Conservation (phyloP, 2,329 filamentous ascomycete species). For the Aspergillus flavus region DNA sequence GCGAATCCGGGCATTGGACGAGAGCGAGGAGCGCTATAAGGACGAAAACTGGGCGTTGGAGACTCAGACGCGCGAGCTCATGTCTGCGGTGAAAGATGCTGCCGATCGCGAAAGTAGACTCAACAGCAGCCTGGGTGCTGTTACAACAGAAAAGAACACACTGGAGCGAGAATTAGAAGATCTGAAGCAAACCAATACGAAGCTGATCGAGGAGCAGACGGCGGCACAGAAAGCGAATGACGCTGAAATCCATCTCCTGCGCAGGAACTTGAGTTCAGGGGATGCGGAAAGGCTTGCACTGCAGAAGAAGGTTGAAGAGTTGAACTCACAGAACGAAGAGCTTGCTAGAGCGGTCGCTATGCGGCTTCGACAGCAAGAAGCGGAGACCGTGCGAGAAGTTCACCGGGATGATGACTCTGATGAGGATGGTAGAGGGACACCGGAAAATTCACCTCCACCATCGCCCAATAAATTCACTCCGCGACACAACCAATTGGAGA, state of each 20-base stretch:
- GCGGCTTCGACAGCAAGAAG: slow-evolving; percentile 68
- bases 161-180: slow-evolving; percentile 90
- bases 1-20: slow-evolving; percentile 79
- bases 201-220: slow-evolving; percentile 78
- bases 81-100: slow-evolving; percentile 72
- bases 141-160: slow-evolving; percentile 73
- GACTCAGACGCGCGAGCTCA: slow-evolving; percentile 83
- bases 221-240: slow-evolving; percentile 80
- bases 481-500: slow-evolving; percentile 87
- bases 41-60: slow-evolving; percentile 99
- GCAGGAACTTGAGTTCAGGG: slow-evolving; percentile 74
- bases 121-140: slow-evolving; percentile 68
- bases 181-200: slow-evolving; percentile 76
- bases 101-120: slow-evolving; percentile 83
- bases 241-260: slow-evolving; percentile 80
- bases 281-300: slow-evolving; percentile 78
- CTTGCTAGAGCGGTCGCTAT: slow-evolving; percentile 80
- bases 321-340: slow-evolving; percentile 87
- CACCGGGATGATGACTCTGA: slow-evolving; percentile 67
- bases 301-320: slow-evolving; percentile 83
- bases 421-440: slow-evolving; percentile 70
- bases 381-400: slow-evolving; percentile 60
- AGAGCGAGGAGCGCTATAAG: slow-evolving; percentile 94
- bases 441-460: slow-evolving; percentile 85
- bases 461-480: slow-evolving; percentile 92